These are phyloP conservation scores for Podospora pseudopauciseta DNA, from an alignment of 495 filamentous ascomycete genomes.

Conservation along the genomic window DNA sequence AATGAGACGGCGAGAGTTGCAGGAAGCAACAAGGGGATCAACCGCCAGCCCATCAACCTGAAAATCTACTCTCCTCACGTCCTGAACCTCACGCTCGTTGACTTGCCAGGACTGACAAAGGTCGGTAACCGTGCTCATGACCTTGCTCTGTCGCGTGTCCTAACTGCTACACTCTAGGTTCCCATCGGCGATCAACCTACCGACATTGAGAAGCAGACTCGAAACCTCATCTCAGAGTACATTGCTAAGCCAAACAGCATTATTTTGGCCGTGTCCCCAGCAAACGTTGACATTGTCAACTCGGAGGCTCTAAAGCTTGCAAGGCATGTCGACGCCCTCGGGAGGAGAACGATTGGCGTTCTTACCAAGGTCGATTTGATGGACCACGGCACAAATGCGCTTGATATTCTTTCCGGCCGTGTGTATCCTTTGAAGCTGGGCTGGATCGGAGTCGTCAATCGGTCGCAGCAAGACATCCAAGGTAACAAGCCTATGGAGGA, in stretches of 20 bases:
- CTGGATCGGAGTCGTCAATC: conserved; percentile 97
- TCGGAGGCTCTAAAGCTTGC: conserved; percentile 97
- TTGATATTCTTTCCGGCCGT: conserved; percentile 92
- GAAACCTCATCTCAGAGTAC: conserved; percentile 95
- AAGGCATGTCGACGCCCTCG: conserved; percentile 93
- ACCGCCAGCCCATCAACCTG: conserved; percentile 92
- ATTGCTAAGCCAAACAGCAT: conserved; percentile 99
- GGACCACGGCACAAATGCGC: conserved; percentile 97
- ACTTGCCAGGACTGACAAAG: conserved; percentile 94
- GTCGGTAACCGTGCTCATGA: conserved; percentile 42
- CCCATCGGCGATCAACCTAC: conserved; percentile 97
- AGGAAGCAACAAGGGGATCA: conserved; percentile 98
- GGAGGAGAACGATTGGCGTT: conserved; percentile 91
- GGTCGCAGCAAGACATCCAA: conserved; percentile 98
- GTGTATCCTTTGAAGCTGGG: conserved; percentile 97
- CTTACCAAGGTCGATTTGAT: conserved; percentile 97
- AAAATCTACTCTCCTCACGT: conserved; percentile 99
- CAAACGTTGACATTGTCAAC: conserved; percentile 98
- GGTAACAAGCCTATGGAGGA: conserved; percentile 87
- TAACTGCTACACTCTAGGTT: conserved; percentile 47
- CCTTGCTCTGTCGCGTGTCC: conserved; percentile 12
- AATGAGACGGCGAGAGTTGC: conserved; percentile 93
- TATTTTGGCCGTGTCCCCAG: conserved; percentile 92
- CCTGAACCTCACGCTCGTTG: conserved; percentile 91
- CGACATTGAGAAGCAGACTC: conserved; percentile 98